These are phyloP conservation scores for Didymosphaeria variabile DNA, from an alignment of 2,329 filamentous ascomycete genomes.

Conservation along the genomic window DNA sequence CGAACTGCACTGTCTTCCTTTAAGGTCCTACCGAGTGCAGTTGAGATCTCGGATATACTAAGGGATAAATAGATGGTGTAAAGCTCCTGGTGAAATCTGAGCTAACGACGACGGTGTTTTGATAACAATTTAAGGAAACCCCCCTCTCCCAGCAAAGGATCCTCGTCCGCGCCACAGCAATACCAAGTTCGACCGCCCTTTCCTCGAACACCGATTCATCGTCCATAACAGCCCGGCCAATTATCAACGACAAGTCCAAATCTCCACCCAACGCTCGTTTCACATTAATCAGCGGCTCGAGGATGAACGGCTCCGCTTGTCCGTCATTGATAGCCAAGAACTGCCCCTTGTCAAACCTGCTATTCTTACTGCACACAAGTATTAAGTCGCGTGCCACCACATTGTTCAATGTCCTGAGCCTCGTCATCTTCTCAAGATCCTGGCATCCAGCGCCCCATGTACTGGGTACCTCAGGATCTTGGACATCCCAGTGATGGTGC, in stretches of 20 bases:
- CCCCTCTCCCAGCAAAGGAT: too few species aligned
- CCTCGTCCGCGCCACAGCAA: not conserved
- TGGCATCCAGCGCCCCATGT: not conserved
- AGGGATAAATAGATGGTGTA: too few species aligned
- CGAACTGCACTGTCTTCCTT: too few species aligned
- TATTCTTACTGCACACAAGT: not conserved
- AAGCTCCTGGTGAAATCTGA: too few species aligned
- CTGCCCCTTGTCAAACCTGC: not conserved
- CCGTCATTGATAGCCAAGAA: slow-evolving; percentile 4
- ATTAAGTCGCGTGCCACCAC: not conserved
- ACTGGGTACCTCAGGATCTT: not conserved
- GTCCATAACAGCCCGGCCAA: not conserved
- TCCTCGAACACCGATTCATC: not conserved
- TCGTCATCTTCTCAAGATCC: not conserved
- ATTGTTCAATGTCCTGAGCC: not conserved
- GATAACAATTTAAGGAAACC: too few species aligned
- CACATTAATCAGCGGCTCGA: not conserved
- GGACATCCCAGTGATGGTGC: not conserved
- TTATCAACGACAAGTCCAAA: not conserved
- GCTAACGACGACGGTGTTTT: too few species aligned
- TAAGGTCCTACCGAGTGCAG: too few species aligned
- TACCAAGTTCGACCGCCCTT: not conserved
- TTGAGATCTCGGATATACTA: too few species aligned
- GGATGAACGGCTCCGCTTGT: not conserved
- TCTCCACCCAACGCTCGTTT: not conserved